Base-by-base conservation (phyloP, 768 basidiomycete genomes). In the Pilatotrama ljubarskyi region DNA sequence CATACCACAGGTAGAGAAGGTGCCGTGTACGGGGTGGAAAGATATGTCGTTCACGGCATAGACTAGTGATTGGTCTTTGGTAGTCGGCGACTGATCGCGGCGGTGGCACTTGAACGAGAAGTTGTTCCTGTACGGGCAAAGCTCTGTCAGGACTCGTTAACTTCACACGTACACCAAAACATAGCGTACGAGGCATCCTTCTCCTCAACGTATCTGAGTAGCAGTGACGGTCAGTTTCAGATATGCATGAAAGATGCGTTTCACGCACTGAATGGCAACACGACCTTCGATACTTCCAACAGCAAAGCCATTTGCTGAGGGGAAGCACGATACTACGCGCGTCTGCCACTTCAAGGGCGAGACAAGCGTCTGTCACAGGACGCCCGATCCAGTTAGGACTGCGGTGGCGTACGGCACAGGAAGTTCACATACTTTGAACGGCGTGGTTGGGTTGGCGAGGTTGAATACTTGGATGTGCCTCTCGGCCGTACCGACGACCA, bases 261-360 rank as follows among this genome's bases (percentile, higher is more conserved):
- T 53, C 14, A 81, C 92, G 69, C 72, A 96, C 95, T 98, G 95
- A 60, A 98, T 95, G 2, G 95, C 95, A 2, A 98, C 93, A 59
- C 96, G 84, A 22, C 96, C 92, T 73, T 94, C 92, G 6, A 93
- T 84, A 65, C 91, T 93, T 32, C 92, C 92, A 3, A 93, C 82
- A 0, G 91, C 91, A 65, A 91, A 94, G 5, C 91, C 90, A 63
- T 84, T 86, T 15, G 85, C 82, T 5, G 86, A 82, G 15, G 88
- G 88, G 69, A 93, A 93, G 70, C 91, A 93, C 5, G 91, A 84
- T 14, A 93, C 83, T 5, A 91, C 88, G 35, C 93, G 84, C 14
- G 93, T 95, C 76, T 96, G 93, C 91, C 90, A 94, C 70, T 96
- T 97, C 60, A 98, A 74, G 1, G 96, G 94, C 1, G 94, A 96